phyloP scores from a whole-genome alignment of 2,329 filamentous ascomycete genomes.

The Penicillium sp. region DNA sequence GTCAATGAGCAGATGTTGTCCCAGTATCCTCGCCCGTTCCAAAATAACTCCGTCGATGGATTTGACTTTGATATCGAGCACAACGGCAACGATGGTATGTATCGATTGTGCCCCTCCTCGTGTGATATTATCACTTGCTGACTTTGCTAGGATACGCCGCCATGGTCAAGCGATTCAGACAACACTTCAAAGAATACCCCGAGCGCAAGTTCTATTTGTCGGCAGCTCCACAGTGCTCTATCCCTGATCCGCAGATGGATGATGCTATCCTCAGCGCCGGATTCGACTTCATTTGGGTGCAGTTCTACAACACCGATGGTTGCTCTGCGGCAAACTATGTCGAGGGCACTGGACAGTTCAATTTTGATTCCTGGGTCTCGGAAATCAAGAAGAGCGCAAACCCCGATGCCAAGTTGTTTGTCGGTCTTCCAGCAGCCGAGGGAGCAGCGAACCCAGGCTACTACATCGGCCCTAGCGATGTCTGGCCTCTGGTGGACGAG shows the following conservation, averaged over 20 bases:
- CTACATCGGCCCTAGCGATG: constrained; percentile 48
- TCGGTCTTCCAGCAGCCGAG: constrained; percentile 46
- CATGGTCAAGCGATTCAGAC: constrained; percentile 47
- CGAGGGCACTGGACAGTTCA: constrained; percentile 37
- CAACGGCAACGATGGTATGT: constrained; percentile 29
- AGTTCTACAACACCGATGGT: constrained; percentile 51
- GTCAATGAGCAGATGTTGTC: constrained; percentile 29
- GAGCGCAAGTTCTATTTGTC: constrained; percentile 47
- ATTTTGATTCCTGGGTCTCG: constrained; percentile 45
- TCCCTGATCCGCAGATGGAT: constrained; percentile 47
- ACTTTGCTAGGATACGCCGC: constrained; percentile 39
- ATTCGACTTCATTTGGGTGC: constrained; percentile 53
- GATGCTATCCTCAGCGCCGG: constrained; percentile 41
- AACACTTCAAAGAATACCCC: constrained; percentile 34
- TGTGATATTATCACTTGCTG: neutral
- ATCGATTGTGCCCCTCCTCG: neutral
- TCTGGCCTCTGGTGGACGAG: constrained; percentile 40
- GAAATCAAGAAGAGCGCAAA: constrained; percentile 35
- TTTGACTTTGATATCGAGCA: constrained; percentile 50
- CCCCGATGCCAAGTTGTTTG: constrained; percentile 48
- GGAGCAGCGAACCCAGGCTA: constrained; percentile 29
- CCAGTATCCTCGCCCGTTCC: constrained; percentile 45
- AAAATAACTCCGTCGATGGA: constrained; percentile 45
- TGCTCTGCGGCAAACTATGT: constrained; percentile 49
- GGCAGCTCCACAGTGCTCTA: constrained; percentile 49